These are phyloP conservation scores for Aspergillus thermomutatus DNA, from an alignment of 2,329 filamentous ascomycete species.

Conservation along the genomic window DNA sequence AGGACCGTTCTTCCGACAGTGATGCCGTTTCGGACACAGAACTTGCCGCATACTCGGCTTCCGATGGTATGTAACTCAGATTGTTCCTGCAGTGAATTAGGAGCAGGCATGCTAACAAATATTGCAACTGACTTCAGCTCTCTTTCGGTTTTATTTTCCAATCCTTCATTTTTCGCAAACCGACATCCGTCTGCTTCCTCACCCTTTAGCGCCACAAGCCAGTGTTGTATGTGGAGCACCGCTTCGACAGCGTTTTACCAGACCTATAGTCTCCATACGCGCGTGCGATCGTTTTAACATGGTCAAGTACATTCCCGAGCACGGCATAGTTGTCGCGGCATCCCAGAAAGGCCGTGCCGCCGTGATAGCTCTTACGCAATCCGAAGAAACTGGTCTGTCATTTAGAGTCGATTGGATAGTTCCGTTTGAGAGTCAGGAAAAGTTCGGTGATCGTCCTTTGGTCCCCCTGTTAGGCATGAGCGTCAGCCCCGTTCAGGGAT, in stretches of 20 bases:
- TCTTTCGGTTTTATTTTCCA: constrained; percentile 30
- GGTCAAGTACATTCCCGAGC: constrained; percentile 55
- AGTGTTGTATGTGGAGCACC: constrained; percentile 30
- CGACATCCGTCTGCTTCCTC: constrained; percentile 36
- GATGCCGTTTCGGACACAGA: constrained; percentile 11
- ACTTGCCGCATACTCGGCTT: constrained; percentile 11
- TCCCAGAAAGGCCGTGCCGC: constrained; percentile 56
- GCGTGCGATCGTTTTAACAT: constrained; percentile 55
- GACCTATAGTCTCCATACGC: constrained; percentile 20
- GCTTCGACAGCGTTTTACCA: constrained; percentile 27
- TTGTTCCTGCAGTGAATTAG: neutral
- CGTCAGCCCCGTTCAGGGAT: constrained; percentile 55
- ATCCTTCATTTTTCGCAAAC: constrained; percentile 42
- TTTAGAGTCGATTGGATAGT: constrained; percentile 58
- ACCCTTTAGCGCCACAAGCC: constrained; percentile 28
- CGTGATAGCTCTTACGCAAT: constrained; percentile 51
- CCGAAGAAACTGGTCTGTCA: constrained; percentile 35
- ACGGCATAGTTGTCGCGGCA: constrained; percentile 57
- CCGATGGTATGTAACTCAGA: constrained; percentile 15
- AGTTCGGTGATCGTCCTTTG: constrained; percentile 39
- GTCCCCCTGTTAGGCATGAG: constrained; percentile 54
- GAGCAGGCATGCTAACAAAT: constrained; percentile 5
- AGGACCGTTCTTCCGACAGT: constrained; percentile 11
- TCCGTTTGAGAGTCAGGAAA: constrained; percentile 51
- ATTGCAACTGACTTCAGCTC: constrained; percentile 13